Conservation (phyloP, 306 rosid genomes). For the Prunus campanulata region DNA sequence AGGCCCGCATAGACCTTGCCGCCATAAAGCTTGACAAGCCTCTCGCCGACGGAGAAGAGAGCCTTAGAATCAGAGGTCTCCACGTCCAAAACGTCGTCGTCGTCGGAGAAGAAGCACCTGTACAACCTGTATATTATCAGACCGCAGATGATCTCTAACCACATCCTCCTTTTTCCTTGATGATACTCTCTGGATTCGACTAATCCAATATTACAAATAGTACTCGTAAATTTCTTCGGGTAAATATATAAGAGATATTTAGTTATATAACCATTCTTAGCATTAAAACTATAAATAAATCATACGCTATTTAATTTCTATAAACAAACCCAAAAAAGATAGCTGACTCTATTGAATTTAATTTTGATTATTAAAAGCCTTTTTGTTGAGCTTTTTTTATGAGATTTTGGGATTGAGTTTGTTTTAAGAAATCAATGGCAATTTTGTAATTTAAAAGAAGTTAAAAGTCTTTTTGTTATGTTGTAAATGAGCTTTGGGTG, state of each 20-base stretch:
- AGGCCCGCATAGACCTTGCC: constrained; percentile 74
- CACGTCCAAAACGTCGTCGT: constrained; percentile 60
- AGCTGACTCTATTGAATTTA: fast-evolving
- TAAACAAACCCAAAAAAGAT: too few species aligned
- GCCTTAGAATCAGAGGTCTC: constrained; percentile 59
- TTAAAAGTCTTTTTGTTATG: too few species aligned
- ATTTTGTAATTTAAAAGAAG: too few species aligned
- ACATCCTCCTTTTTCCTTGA: constrained; percentile 34
- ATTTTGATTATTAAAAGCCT: too few species aligned
- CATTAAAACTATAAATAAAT: fast-evolving
- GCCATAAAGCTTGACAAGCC: constrained; percentile 73
- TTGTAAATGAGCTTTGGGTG: fast-evolving
- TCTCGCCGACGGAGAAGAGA: constrained; percentile 63
- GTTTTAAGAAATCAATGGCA: too few species aligned
- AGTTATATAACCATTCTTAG: too few species aligned
- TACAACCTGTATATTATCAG: constrained; percentile 48
- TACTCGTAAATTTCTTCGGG: too few species aligned
- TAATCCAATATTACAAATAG: too few species aligned
- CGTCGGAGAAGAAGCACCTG: constrained; percentile 43
- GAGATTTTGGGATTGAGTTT: too few species aligned
- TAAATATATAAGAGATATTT: too few species aligned
- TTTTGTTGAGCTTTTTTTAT: too few species aligned
- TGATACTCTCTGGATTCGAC: background rate
- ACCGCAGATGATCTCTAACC: constrained; percentile 66
- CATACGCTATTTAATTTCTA: fast-evolving